phyloP scores from a whole-genome alignment of 2,329 filamentous ascomycete species.

The Ceratocystis colombiana region DNA sequence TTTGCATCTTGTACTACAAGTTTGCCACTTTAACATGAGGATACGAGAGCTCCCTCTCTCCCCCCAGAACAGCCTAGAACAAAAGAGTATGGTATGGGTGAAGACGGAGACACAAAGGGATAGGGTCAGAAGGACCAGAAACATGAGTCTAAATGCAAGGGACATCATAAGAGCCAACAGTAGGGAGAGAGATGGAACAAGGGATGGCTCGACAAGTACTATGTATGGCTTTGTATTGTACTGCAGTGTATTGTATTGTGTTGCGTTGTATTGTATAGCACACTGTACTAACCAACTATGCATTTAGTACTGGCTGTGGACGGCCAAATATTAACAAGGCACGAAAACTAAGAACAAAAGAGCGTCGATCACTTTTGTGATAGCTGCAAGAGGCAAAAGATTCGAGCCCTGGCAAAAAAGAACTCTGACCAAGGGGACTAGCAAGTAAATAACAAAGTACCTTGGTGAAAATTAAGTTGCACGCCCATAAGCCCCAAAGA shows the following conservation, averaged over 20 bases:
- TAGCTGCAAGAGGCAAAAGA: slow-evolving; percentile 12
- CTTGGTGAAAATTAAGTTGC: slow-evolving; percentile 1
- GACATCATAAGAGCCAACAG: too few relatives aligned
- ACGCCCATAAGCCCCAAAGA: background rate
- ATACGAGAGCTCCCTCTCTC: background rate
- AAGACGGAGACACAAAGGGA: too few relatives aligned
- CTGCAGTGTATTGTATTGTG: too few relatives aligned
- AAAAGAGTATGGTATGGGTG: too few relatives aligned
- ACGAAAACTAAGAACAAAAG: background rate
- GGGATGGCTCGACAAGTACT: background rate
- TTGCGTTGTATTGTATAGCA: too few relatives aligned
- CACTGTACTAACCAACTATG: too few relatives aligned
- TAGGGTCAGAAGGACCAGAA: too few relatives aligned
- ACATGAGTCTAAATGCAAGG: too few relatives aligned
- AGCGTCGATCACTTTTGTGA: slow-evolving; percentile 1
- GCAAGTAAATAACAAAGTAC: background rate
- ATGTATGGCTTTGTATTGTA: too few relatives aligned
- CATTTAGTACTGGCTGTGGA: too few relatives aligned
- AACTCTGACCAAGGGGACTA: background rate
- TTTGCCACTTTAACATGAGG: background rate
- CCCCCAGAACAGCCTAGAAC: background rate
- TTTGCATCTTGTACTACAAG: background rate
- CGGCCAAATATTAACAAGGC: background rate
- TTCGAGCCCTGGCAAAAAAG: background rate
- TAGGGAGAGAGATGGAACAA: slow-evolving; percentile 6